Conservation (phyloP, 1,284 basidiomycete genomes). For the Kalmanozyma brasiliensis region DNA sequence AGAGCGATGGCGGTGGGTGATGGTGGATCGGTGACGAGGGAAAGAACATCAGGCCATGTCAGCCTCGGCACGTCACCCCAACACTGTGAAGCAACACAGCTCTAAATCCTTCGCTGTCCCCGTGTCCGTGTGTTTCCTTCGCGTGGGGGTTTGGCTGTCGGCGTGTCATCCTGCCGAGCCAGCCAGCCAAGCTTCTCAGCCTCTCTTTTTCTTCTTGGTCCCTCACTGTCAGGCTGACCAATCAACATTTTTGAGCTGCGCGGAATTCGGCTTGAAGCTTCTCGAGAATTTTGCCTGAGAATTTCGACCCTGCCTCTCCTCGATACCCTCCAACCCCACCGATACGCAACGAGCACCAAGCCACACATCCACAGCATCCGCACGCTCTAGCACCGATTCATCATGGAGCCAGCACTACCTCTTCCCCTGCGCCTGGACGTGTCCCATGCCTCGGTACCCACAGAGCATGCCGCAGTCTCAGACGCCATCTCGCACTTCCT, state of each 20-base stretch:
- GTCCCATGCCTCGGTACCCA: neutral
- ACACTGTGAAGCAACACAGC: too few relatives aligned
- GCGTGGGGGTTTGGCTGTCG: too few relatives aligned
- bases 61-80: too few relatives aligned
- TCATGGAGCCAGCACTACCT: slow-evolving; percentile 41
- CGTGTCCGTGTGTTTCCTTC: too few relatives aligned
- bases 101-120: too few relatives aligned
- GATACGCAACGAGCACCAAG: too few relatives aligned
- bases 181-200: too few relatives aligned
- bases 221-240: slow-evolving; percentile 32
- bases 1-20: too few relatives aligned
- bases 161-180: too few relatives aligned
- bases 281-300: neutral
- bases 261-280: slow-evolving; percentile 2
- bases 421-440: slow-evolving; percentile 32
- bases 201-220: too few relatives aligned
- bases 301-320: neutral
- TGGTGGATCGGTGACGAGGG: too few relatives aligned
- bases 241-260: slow-evolving; percentile 4
- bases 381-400: neutral
- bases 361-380: neutral
- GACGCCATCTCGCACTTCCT: slow-evolving; percentile 28
- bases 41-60: too few relatives aligned
- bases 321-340: neutral
- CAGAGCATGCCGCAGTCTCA: slow-evolving; percentile 11